A percentile compares a stretch with the other conserved stretches of the same genome.
Evolutionary conservation across 2,329 filamentous ascomycete species (phyloP).

Genomic region (Madurella fahalii): DNA sequence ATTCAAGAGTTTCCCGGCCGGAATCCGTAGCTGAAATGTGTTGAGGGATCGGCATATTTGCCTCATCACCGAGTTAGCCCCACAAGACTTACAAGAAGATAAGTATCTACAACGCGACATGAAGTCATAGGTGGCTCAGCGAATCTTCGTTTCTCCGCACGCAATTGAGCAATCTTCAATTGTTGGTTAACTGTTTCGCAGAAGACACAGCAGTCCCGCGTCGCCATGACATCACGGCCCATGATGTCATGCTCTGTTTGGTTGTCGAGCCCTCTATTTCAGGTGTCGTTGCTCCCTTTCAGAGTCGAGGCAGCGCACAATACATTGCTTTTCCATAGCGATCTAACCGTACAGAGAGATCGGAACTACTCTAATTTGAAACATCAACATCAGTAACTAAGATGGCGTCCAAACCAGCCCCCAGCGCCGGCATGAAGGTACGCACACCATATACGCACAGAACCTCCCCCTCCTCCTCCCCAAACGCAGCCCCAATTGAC

Average conservation of each 20-base stretch:
- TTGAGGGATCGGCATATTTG: no score
- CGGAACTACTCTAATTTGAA: background rate
- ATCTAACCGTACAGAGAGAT: background rate
- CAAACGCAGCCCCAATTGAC: background rate
- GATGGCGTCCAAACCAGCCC: slow-evolving; percentile 16
- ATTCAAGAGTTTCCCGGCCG: no score
- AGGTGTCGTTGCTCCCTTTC: background rate
- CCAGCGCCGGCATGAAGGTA: slow-evolving; percentile 20
- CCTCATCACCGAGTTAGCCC: no score
- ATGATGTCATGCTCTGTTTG: slow-evolving; percentile 18
- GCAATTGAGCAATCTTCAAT: background rate
- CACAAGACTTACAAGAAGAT: no score
- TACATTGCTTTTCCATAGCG: no score
- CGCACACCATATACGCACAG: background rate
- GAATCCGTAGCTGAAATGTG: no score
- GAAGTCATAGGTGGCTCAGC: slow-evolving; percentile 9
- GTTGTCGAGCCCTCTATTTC: background rate
- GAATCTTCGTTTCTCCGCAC: background rate
- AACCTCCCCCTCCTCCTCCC: background rate
- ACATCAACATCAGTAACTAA: background rate
- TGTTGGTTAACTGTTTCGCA: background rate
- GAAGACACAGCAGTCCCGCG: background rate
- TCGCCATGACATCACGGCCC: slow-evolving; percentile 15
- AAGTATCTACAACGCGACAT: background rate
- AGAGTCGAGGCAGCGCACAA: no score